These are phyloP conservation scores for Oryza glaberrima DNA, from an alignment of 176 grass and related monocot genomes.

Conservation along the genomic window DNA sequence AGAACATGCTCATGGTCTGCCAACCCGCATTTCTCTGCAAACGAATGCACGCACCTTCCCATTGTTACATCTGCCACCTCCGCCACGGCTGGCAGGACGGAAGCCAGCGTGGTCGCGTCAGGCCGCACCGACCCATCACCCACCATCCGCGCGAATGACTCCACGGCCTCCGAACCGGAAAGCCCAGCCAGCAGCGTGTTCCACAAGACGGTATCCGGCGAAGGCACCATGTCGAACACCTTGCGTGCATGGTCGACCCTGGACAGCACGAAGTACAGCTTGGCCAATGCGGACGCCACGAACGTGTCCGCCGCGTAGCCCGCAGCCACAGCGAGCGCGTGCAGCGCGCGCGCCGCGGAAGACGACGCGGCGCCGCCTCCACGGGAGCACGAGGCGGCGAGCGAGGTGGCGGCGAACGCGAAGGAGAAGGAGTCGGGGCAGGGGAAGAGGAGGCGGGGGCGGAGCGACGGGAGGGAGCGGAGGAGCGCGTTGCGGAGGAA, in stretches of 20 bases:
- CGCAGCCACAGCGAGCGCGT: conserved; percentile 48
- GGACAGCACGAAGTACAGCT: conserved; percentile 68
- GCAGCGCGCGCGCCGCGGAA: conserved; percentile 35
- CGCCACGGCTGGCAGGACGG: conserved; percentile 57
- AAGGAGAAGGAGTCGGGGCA: conserved; percentile 58
- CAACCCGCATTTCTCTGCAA: conserved; percentile 50
- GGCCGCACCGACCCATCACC: conserved; percentile 40
- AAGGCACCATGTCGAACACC: conserved; percentile 71
- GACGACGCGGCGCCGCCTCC: background rate
- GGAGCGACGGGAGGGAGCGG: conserved; percentile 55
- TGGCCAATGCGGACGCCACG: conserved; percentile 65
- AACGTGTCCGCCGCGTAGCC: conserved; percentile 62
- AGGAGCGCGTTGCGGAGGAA: conserved; percentile 75
- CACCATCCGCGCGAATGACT: conserved; percentile 65
- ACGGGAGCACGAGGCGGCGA: conserved; percentile 49
- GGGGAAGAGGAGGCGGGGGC: conserved; percentile 45
- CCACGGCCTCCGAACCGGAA: conserved; percentile 52
- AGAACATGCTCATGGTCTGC: conserved; percentile 50
- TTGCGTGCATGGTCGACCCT: conserved; percentile 51
- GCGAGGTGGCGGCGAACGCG: conserved; percentile 54
- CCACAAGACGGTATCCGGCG: conserved; percentile 65
- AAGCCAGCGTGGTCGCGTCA: conserved; percentile 64
- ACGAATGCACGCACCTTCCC: conserved; percentile 63
- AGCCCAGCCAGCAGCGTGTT: conserved; percentile 69
- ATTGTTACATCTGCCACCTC: conserved; percentile 47